Evolutionary conservation across 345 rosid species (phyloP), one percentile per base, ranked within the genome.

Genomic region (Gossypium anomalum): DNA sequence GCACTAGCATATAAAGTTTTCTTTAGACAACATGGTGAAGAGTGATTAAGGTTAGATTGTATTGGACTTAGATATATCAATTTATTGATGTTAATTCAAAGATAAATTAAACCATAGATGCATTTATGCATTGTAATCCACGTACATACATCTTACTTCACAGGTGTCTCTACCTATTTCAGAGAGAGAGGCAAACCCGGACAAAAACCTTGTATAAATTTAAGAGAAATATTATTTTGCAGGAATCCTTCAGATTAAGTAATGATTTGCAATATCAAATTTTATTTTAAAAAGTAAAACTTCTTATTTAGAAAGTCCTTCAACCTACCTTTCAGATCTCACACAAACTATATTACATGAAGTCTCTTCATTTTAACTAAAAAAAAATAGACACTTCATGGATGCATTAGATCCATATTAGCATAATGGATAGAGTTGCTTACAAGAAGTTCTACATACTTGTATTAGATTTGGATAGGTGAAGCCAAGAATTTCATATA

Each of bases 11-110:
- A 61, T 61, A 57, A 67, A 67, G 20, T 22, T 67, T 48, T 7
- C 71, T 67, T 23, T 67, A 67, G 41, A 47, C 71, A 67, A 15
- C 41, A 14, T 48, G 56, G 57, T 22, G 55, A 47, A 67, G 19
- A 48, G 56, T 67, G 20, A 23, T 22, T 12, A 23, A 23, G 57
- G 52, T 47, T 66, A 20, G 52, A 29, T 22, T 20, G 29, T 66
- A 12, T 12, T 1, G 17, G 53, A 12, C 49, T 47, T 23, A 48
- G 8, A 67, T 15, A 67, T 67, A 47, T 14, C 19, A 48, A 23
- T 19, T 67, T 48, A 47, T 22, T 67, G 48, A 9, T 49, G 43
- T 15, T 51, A 10, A 68, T 48, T 47, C 41, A 67, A 48, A 67
- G 43, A 23, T 48, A 3, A 34, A 7, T 49, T 68, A 27, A 68